Conservation (phyloP, 306 rosid species). For the Cucumis melo region DNA sequence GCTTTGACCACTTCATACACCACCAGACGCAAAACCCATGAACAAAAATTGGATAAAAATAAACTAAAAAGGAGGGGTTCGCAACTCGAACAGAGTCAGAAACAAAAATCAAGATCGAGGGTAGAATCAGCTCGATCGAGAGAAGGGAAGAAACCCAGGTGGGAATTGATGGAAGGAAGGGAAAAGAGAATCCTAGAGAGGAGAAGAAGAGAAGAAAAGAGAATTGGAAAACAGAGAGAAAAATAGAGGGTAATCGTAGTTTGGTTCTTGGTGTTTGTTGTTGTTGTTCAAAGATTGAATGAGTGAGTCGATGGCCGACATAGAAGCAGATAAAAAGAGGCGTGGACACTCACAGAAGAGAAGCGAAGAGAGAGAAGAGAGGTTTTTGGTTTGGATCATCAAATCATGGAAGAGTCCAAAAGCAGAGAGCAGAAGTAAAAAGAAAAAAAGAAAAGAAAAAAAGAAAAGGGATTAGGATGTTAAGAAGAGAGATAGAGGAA, state of each 20-base stretch:
- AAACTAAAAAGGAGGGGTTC: background rate
- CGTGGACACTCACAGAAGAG: slow-evolving; percentile 2
- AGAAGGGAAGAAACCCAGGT: background rate
- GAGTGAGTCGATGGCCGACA: slow-evolving; percentile 12
- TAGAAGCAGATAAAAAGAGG: slow-evolving; percentile 12
- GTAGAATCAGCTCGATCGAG: background rate
- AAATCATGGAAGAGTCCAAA: slow-evolving; percentile 12
- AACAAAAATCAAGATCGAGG: background rate
- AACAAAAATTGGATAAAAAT: background rate
- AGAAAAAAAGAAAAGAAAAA: background rate
- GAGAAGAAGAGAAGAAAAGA: background rate
- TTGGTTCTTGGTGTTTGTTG: background rate
- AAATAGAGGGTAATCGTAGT: background rate
- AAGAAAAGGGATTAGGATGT: no score
- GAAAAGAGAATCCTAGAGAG: background rate
- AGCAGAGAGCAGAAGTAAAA: slow-evolving; percentile 1
- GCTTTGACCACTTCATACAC: background rate
- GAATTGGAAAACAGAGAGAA: background rate
- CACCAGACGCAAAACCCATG: background rate
- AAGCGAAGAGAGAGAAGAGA: background rate
- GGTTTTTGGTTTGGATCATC: slow-evolving; percentile 2
- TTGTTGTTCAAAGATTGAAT: slow-evolving; percentile 7
- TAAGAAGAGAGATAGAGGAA: background rate
- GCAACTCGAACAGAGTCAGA: background rate
- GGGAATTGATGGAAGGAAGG: background rate